Evolutionary conservation across 148 eudicot genomes (phyloP), one percentile per base, ranked within the genome.

Genomic region (Vaccinium vitisidaea): DNA sequence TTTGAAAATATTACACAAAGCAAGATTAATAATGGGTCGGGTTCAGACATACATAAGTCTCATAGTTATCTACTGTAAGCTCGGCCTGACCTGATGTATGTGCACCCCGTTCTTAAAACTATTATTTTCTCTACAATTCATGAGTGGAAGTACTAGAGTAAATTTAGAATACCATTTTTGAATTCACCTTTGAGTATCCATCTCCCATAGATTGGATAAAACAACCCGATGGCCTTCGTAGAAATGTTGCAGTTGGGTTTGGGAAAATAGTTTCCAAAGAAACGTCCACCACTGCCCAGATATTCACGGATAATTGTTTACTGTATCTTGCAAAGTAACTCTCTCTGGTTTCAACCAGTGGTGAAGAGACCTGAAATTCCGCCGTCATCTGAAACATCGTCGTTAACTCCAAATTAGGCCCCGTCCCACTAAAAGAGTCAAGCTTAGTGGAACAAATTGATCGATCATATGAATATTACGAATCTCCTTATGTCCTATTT

Each of bases 151-250:
- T 15, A 16, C 48, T 39, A 11, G 10, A 23, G 10, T 6, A 5
- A 21, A 30, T 21, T 27, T 63, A 14, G 10, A 46, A 21, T 4
- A 14, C 27, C 70, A 25, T 25, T 11, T 52, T 11, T 52, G 36
- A n/a, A 7, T 21, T 32, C 61, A 85, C 87, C 83, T 78, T 82
- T 61, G 91, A 88, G 83, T 83, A 82, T 75, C 93, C 92, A 84
- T 90, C 83, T 53, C 75, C 82, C 61, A 89, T 82, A 59, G 86
- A 90, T 88, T 92, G 90, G 73, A 93, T 86, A 30, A 93, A 56
- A 84, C 93, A 92, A 1, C 96, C 96, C n/a, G 96, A 93, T 53
- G 96, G 91, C 74, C 86, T 89, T 69, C 92, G 90, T 63, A 81
- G 80, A 80, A 79, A 88, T 80, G 70, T 87, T 59, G 82, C 65